Evolutionary conservation across 2,329 filamentous ascomycete genomes (phyloP).

Genomic region (Cercospora sp.): DNA sequence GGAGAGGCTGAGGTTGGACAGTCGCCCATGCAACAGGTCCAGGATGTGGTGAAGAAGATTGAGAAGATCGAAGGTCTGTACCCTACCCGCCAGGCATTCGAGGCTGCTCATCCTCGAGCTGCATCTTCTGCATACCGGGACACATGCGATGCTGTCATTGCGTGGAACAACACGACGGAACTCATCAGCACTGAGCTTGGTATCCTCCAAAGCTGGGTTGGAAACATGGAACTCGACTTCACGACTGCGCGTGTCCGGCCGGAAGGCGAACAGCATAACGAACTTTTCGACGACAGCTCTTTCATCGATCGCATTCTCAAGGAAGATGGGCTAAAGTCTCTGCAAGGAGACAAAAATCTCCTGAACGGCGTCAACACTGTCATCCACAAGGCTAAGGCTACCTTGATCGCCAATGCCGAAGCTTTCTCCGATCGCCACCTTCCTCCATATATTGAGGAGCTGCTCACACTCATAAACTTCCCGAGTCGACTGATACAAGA

Average conservation of each 20-base stretch:
- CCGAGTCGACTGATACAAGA: slow-evolving; percentile 94
- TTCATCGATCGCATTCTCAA: slow-evolving; percentile 95
- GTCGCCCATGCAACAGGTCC: slow-evolving; percentile 81
- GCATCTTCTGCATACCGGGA: slow-evolving; percentile 75
- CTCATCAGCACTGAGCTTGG: slow-evolving; percentile 93
- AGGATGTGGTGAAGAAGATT: slow-evolving; percentile 85
- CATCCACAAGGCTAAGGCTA: slow-evolving; percentile 90
- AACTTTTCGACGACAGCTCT: slow-evolving; percentile 83
- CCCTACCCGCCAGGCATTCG: slow-evolving; percentile 74
- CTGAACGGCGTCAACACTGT: slow-evolving; percentile 79
- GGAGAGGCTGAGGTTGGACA: slow-evolving; percentile 91
- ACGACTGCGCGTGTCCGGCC: slow-evolving; percentile 70
- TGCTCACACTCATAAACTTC: slow-evolving; percentile 95
- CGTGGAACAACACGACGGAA: slow-evolving; percentile 96
- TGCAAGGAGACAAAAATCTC: slow-evolving; percentile 84
- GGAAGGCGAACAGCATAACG: slow-evolving; percentile 60
- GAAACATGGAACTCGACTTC: slow-evolving; percentile 93
- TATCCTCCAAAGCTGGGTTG: slow-evolving; percentile 93
- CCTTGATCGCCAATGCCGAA: slow-evolving; percentile 80
- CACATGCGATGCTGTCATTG: slow-evolving; percentile 83
- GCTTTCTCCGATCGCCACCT: slow-evolving; percentile 86
- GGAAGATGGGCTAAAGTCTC: slow-evolving; percentile 87
- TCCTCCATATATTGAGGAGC: slow-evolving; percentile 93
- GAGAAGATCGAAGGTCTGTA: slow-evolving; percentile 86
- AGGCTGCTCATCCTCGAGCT: slow-evolving; percentile 72